Evolutionary conservation across 768 basidiomycete species (phyloP).

Genomic region (Hirschioporus abietinus): DNA sequence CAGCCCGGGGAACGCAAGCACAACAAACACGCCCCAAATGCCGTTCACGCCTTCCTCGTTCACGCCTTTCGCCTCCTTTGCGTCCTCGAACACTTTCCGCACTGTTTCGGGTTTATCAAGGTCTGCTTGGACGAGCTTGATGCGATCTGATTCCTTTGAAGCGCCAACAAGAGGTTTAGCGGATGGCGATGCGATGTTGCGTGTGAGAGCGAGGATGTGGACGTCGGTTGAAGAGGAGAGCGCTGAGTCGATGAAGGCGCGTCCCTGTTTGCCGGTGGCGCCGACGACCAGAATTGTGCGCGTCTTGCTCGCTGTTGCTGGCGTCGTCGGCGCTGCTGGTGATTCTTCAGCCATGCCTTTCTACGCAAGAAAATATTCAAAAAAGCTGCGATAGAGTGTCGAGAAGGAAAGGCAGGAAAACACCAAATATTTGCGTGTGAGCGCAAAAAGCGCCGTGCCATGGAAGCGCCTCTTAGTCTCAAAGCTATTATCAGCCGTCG

Average conservation of each 20-base stretch:
- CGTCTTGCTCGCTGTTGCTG: background rate
- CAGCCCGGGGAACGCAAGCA: constrained; percentile 35
- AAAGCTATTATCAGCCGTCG: background rate
- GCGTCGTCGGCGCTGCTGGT: background rate
- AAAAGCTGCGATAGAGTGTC: background rate
- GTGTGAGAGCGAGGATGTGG: constrained; percentile 33
- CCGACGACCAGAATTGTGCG: constrained; percentile 28
- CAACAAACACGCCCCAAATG: constrained; percentile 36
- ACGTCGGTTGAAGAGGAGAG: constrained; percentile 17
- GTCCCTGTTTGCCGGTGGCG: constrained; percentile 34
- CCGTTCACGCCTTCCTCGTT: constrained; percentile 19
- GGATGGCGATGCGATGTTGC: constrained; percentile 24
- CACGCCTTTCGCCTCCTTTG: background rate
- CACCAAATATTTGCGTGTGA: background rate
- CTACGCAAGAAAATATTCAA: background rate
- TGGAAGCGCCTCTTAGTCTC: background rate
- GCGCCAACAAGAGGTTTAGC: constrained; percentile 25
- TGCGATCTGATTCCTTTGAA: constrained; percentile 24
- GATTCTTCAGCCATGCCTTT: background rate
- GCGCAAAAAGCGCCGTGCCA: background rate
- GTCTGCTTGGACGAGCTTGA: constrained; percentile 31
- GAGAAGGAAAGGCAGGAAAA: background rate
- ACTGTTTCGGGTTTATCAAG: constrained; percentile 26
- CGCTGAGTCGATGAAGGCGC: constrained; percentile 27
- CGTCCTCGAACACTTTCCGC: constrained; percentile 30